Conservation (phyloP, 1,139 yeast species). For the Taiozyma onychis region DNA sequence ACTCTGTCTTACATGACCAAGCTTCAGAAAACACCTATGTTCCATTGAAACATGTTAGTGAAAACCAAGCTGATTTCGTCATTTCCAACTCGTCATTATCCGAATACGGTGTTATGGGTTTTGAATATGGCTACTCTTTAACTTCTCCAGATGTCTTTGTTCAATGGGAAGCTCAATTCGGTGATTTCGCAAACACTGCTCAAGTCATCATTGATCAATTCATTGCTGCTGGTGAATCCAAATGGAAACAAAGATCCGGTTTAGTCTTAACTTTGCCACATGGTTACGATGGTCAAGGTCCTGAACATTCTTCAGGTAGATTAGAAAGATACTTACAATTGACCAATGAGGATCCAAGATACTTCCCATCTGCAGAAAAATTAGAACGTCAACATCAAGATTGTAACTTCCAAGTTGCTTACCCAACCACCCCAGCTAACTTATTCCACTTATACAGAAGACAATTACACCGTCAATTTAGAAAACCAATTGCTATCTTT, state of each 20-base stretch:
- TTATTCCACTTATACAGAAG: conserved; percentile 96
- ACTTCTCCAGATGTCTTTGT: conserved; percentile 96
- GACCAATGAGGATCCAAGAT: conserved; percentile 93
- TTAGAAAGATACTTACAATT: conserved; percentile 94
- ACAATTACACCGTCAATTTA: conserved; percentile 99
- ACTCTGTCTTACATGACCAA: conserved; percentile 97
- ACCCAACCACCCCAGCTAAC: conserved; percentile 97
- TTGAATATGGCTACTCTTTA: conserved; percentile 97
- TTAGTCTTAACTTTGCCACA: conserved; percentile 93
- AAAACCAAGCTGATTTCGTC: conserved; percentile 80
- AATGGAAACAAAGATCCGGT: conserved; percentile 99
- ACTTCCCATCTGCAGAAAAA: conserved; percentile 85
- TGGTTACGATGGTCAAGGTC: conserved; percentile 99
- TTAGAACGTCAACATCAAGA: conserved; percentile 98
- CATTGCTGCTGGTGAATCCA: conserved; percentile 93
- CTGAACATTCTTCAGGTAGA: conserved; percentile 98
- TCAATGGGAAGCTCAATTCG: conserved; percentile 99
- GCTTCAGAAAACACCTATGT: conserved; percentile 74
- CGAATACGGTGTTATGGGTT: conserved; percentile 98
- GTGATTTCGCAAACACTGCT: conserved; percentile 99
- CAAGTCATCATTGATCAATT: conserved; percentile 97
- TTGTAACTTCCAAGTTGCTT: conserved; percentile 95
- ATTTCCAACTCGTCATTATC: conserved; percentile 96
- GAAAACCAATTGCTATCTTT: conserved; percentile 87
- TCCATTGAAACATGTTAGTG: conserved; percentile 75